Evolutionary conservation across 2,329 filamentous ascomycete genomes (phyloP).

Genomic region (Davidsoniella eucalypti): DNA sequence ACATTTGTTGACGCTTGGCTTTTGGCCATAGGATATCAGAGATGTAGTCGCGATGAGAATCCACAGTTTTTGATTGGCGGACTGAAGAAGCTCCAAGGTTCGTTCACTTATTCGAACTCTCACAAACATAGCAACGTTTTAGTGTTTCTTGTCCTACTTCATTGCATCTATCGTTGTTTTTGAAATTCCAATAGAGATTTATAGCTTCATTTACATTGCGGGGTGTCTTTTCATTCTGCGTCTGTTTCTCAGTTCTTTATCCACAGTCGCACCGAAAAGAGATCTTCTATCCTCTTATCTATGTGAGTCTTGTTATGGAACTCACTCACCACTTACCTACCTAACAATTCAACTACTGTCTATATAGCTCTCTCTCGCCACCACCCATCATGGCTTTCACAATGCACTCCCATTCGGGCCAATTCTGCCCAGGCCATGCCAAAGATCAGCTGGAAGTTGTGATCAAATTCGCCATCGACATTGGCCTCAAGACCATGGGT

Average conservation of each 20-base stretch:
- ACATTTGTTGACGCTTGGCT: no score
- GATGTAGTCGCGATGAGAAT: no score
- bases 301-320: background rate
- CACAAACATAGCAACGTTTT: no score
- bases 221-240: background rate
- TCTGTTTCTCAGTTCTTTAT: background rate
- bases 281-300: background rate
- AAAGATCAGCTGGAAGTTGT: constrained; percentile 72
- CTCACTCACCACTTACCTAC: background rate
- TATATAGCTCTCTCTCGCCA: background rate
- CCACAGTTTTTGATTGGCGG: no score
- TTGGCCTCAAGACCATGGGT: constrained; percentile 68
- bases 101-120: no score
- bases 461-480: constrained; percentile 58
- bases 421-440: constrained; percentile 88
- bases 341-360: background rate
- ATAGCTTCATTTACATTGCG: background rate
- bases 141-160: no score
- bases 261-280: background rate
- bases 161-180: background rate
- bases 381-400: constrained; percentile 68
- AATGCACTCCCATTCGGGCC: constrained; percentile 93
- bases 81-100: no score
- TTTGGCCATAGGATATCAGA: no score
- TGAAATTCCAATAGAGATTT: background rate